Evolutionary conservation across 768 basidiomycete genomes (phyloP), one percentile per base, ranked within the genome.

Genomic region (Naganishia vaughanmartiniae): DNA sequence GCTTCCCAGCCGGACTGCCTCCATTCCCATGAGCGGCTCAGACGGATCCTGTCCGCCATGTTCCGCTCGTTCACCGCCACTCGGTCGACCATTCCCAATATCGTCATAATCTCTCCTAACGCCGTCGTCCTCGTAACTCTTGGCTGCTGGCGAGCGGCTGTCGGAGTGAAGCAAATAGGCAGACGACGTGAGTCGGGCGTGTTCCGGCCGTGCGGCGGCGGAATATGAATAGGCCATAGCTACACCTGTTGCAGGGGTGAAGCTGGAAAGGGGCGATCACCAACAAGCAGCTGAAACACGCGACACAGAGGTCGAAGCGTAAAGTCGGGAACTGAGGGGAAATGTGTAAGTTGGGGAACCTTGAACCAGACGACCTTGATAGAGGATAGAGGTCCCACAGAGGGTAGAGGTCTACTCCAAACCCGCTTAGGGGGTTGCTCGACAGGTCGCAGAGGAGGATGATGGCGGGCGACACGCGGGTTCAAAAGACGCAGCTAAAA

Each of bases 1-100:
- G 10, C 56, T 69, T 46, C 68, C 68, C 15, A 69, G 51, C 10
- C 68, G 58, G 19, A 69, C 54, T n/a, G 68, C 68, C n/a, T 69
- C 45, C 68, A 54, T 48, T 26, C 68, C 68, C 21, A 42, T 34
- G 30, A 69, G 26, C 15, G 68, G 57, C 26, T 58, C 45, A 10
- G n/a, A 33, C 17, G 39, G 45, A 26, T 42, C 57, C 14, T 60
- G 56, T 36, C 39, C 68, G 7, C 67, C 53, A 26, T 46, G 34
- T 14, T 46, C 54, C 21, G 53, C 54, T 24, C 36, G 53, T 39
- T 39, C 26, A 51, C 42, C 45, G 2, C 33, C 24, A 17, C 31
- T 48, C 17, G 66, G 66, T 46, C 66, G 42, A 36, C 66, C 66
- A 30, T 54, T 67, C 33, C 66, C 66, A 26, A 67, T 54, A n/a